Evolutionary conservation across 805 yeast species (phyloP), one percentile per base, ranked within the genome.

Genomic region (Yamadazyma paraphyllophila): DNA sequence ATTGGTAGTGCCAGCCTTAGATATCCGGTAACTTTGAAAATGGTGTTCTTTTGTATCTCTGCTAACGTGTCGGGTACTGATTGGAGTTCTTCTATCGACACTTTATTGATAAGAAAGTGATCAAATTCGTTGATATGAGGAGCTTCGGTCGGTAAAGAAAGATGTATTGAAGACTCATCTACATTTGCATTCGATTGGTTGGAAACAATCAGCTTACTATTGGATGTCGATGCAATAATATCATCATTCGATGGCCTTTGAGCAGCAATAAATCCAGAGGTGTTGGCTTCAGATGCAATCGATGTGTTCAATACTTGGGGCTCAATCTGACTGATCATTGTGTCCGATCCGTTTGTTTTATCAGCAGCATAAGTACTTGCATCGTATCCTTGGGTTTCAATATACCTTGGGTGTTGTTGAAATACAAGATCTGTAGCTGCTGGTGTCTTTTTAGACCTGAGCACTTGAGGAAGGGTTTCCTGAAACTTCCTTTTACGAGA

Each of bases 1-100:
- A 34, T 24, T 1, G 67, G 65, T 5, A 48, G 11, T 27, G 52
- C 39, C 3, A 59, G 59, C 10, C 27, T 35, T 3, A 64, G 29
- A 17, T 38, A 47, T 1, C 55, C 65, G 7, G 51, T 43, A 4
- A 60, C 40, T 36, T 55, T 58, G 45, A 52, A 62, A 3, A 48
- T 37, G 13, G 42, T 42, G 9, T 46, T 49, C 24, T 49, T 50
- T 4, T 41, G 38, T 13, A 50, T 49, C 5, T 48, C 55, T 15
- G 43, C 53, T 8, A 48, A 7, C 10, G 43, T 39, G n/a, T 43
- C 46, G 3, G 52, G 52, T 6, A 43, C 9, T 7, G 39, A 15
- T 11, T 34, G 12, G 9, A 56, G 24, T 37, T 42, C 49, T 3
- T 25, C 14, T 9, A 51, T 15, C 1, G 48, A 14, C 5, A 34